Evolutionary conservation across 2,329 filamentous ascomycete genomes (phyloP).

Genomic region (Diaporthe sp.): DNA sequence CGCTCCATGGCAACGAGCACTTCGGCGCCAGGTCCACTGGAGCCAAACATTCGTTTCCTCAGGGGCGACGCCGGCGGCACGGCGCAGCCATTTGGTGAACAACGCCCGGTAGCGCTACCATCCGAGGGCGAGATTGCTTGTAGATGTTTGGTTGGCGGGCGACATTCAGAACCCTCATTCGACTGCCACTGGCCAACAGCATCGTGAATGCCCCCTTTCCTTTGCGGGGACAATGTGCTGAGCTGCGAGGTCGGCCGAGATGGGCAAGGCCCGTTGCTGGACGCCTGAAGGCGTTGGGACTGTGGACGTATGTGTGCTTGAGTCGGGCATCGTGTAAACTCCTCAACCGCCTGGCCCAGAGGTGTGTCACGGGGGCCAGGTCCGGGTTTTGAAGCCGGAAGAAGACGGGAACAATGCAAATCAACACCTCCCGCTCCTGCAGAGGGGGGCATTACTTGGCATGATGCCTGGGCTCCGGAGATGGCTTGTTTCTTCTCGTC

Average conservation of each 20-base stretch:
- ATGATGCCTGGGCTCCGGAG: neutral
- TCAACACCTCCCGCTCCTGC: neutral
- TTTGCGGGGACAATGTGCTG: neutral
- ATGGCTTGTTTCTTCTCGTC: neutral
- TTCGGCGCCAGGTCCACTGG: slow-evolving; percentile 42
- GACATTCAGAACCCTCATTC: neutral
- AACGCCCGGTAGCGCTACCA: neutral
- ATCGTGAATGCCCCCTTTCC: neutral
- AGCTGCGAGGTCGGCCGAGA: neutral
- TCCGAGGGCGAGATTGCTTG: neutral
- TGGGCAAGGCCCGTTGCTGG: neutral
- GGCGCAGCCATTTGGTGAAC: neutral
- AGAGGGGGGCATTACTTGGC: neutral
- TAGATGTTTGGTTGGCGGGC: neutral
- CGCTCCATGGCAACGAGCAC: slow-evolving; percentile 44
- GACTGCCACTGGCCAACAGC: neutral
- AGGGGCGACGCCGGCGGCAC: slow-evolving; percentile 34
- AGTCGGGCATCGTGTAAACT: neutral
- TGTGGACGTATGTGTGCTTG: neutral
- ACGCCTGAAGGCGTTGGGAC: neutral
- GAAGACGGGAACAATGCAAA: neutral
- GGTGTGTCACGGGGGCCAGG: neutral
- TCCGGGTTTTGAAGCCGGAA: neutral
- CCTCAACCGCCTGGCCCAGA: too few relatives aligned
- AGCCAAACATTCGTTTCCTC: slow-evolving; percentile 48